phyloP scores from a whole-genome alignment of 1,284 basidiomycete species.

The Ustilago lituana region DNA sequence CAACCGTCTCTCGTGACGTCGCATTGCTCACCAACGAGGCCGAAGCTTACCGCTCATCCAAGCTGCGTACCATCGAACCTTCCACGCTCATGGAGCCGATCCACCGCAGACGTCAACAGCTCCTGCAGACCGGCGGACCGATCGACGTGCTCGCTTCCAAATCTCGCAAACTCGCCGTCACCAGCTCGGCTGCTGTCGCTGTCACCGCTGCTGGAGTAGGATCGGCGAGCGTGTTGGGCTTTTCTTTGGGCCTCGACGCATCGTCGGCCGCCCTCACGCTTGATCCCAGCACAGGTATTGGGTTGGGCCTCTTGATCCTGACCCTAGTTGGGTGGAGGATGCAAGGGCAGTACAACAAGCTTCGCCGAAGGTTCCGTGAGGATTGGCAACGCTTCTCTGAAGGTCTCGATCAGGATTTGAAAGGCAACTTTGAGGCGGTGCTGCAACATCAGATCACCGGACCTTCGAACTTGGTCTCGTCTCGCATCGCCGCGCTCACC shows the following conservation, averaged over 20 bases:
- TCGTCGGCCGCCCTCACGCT: slow-evolving; percentile 41
- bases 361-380: slow-evolving; percentile 60
- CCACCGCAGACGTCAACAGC: slow-evolving; percentile 45
- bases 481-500: slow-evolving; percentile 8
- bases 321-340: slow-evolving; percentile 62
- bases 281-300: slow-evolving; percentile 59
- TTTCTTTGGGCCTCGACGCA: slow-evolving; percentile 33
- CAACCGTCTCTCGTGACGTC: slow-evolving; percentile 17
- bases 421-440: slow-evolving; percentile 23
- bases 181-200: slow-evolving; percentile 29
- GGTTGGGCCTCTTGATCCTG: slow-evolving; percentile 57
- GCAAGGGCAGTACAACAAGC: slow-evolving; percentile 64
- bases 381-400: slow-evolving; percentile 62
- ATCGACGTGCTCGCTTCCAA: slow-evolving; percentile 44
- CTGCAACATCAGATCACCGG: slow-evolving; percentile 25
- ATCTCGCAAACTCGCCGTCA: slow-evolving; percentile 47
- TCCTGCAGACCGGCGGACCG: slow-evolving; percentile 46
- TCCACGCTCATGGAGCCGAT: slow-evolving; percentile 51
- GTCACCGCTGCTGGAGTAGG: slow-evolving; percentile 38
- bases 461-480: slow-evolving; percentile 17
- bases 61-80: slow-evolving; percentile 40
- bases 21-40: slow-evolving; percentile 49
- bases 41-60: slow-evolving; percentile 30
- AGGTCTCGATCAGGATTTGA: slow-evolving; percentile 55
- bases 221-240: slow-evolving; percentile 39